Percentiles rank a stretch among this genome's conserved stretches.
Conservation (phyloP, 345 rosid species). For the Dipteronia sinensis region DNA sequence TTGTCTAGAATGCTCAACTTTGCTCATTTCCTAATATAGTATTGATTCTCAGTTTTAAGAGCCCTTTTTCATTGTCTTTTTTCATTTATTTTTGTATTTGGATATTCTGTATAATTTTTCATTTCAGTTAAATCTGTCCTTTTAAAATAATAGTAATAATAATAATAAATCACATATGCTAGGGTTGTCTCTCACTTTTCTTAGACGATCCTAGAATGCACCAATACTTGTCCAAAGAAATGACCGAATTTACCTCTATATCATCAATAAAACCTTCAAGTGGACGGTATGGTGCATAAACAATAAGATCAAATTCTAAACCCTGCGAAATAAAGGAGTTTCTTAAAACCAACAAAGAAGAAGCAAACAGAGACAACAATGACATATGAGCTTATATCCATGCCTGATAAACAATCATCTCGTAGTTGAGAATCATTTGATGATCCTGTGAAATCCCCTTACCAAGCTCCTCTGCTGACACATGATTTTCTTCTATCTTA, state of each 20-base stretch:
- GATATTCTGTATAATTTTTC: not conserved
- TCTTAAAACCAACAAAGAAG: slow-evolving; percentile 14
- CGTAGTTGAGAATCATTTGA: slow-evolving; percentile 93
- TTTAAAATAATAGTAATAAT: no score
- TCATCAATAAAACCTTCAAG: slow-evolving; percentile 84
- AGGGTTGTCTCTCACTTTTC: not conserved
- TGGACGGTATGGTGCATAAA: slow-evolving; percentile 90
- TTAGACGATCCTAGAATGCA: not conserved
- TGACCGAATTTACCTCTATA: slow-evolving; percentile 59
- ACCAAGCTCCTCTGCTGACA: slow-evolving; percentile 99
- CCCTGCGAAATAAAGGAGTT: slow-evolving; percentile 55
- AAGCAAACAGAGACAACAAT: slow-evolving; percentile 15
- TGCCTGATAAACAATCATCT: slow-evolving; percentile 96
- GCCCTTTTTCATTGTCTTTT: not conserved
- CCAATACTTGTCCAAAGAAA: not conserved
- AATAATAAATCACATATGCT: not conserved
- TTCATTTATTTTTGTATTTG: not conserved
- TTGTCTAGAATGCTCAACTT: not conserved
- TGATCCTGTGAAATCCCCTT: slow-evolving; percentile 98
- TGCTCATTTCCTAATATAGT: not conserved
- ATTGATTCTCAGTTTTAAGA: not conserved
- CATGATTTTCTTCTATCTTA: slow-evolving; percentile 98
- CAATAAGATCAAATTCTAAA: slow-evolving; percentile 96
- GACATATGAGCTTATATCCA: slow-evolving; percentile 33
- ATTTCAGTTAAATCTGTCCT: not conserved